These are phyloP conservation scores for Penicillium waksmanii DNA, from an alignment of 495 filamentous ascomycete species.

Conservation along the genomic window DNA sequence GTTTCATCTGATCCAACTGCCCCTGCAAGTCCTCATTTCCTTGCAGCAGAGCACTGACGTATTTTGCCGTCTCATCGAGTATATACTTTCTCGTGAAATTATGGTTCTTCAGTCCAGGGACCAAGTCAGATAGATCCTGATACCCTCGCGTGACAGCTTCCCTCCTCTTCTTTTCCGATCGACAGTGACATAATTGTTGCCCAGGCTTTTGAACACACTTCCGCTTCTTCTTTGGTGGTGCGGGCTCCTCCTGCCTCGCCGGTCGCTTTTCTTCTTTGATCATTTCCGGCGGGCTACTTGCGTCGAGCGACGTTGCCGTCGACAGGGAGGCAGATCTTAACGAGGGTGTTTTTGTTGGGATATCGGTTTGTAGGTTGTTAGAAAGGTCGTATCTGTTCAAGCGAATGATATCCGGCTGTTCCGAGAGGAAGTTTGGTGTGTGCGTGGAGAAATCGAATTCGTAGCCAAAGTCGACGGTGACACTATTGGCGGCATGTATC, in stretches of 20 bases:
- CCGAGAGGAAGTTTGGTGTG: neutral
- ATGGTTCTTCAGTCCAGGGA: slow-evolving; percentile 22
- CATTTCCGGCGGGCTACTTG: slow-evolving; percentile 3
- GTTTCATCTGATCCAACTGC: slow-evolving; percentile 14
- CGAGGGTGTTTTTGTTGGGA: slow-evolving; percentile 6
- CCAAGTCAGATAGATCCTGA: slow-evolving; percentile 19
- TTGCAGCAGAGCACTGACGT: slow-evolving; percentile 14
- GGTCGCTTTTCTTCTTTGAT: slow-evolving; percentile 4
- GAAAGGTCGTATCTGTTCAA: slow-evolving; percentile 6
- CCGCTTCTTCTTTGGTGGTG: slow-evolving; percentile 20
- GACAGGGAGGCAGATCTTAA: slow-evolving; percentile 12
- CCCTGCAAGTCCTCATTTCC: slow-evolving; percentile 20
- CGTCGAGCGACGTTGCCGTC: neutral
- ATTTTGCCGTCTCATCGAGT: slow-evolving; percentile 23
- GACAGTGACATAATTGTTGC: slow-evolving; percentile 31
- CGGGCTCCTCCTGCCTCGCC: neutral
- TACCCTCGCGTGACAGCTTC: slow-evolving; percentile 27
- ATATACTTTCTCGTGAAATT: slow-evolving; percentile 31
- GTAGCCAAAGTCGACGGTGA: slow-evolving; percentile 17
- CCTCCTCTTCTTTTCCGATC: slow-evolving; percentile 31
- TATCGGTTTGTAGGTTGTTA: neutral
- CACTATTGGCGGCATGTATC: slow-evolving; percentile 17
- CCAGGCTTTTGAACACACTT: slow-evolving; percentile 31
- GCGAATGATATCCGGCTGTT: neutral
- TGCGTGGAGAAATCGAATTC: slow-evolving; percentile 1